Evolutionary conservation across 345 rosid genomes (phyloP).

Genomic region (Pistacia atlantica): DNA sequence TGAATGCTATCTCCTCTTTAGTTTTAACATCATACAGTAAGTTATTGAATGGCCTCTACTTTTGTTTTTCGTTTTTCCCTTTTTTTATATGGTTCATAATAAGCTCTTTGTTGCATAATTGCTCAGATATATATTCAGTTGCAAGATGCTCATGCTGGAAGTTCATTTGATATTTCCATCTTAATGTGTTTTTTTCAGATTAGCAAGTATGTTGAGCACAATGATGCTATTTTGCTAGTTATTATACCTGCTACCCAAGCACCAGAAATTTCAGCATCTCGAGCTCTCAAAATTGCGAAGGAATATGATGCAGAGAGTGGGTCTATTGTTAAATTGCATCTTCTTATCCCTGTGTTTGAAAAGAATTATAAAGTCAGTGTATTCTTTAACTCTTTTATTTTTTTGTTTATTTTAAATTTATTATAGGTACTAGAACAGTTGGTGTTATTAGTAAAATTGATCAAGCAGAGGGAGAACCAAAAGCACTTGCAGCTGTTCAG

Average conservation of each 20-base stretch:
- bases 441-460: conserved; percentile 93
- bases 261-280: conserved; percentile 88
- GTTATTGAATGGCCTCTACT: background rate
- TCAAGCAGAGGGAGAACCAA: conserved; percentile 84
- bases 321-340: conserved; percentile 28
- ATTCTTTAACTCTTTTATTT: background rate
- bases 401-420: conserved; percentile 14
- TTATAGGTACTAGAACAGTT: conserved; percentile 90
- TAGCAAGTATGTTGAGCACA: conserved; percentile 74
- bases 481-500: conserved; percentile 97
- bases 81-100: background rate
- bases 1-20: conserved; percentile 7
- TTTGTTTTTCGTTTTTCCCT: background rate
- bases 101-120: background rate
- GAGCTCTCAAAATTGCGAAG: conserved; percentile 88
- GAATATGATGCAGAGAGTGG: conserved; percentile 89
- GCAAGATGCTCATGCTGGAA: conserved; percentile 14
- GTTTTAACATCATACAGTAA: background rate
- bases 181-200: conserved; percentile 47
- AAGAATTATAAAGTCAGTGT: background rate
- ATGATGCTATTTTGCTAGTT: conserved; percentile 90
- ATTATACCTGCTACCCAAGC: conserved; percentile 89
- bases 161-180: conserved; percentile 18
- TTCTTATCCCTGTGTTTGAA: conserved; percentile 12
- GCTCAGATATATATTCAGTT: background rate